These are phyloP conservation scores for Thelonectria discophora DNA, from an alignment of 2,329 filamentous ascomycete genomes.

Conservation along the genomic window DNA sequence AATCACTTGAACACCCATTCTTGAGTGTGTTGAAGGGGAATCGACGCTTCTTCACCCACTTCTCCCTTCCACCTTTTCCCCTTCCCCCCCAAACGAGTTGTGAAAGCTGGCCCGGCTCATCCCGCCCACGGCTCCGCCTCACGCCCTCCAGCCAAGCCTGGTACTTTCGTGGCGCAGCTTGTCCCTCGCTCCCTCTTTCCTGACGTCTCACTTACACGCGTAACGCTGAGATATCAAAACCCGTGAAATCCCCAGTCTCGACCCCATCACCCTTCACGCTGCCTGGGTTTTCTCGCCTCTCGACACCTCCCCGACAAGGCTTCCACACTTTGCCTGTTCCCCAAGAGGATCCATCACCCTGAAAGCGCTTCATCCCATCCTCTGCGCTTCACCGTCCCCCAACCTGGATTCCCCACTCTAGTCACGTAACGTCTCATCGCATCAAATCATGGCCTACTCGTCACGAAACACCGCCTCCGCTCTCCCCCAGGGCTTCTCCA, in stretches of 20 bases:
- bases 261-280: background rate
- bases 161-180: slow-evolving; percentile 14
- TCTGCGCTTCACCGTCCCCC: slow-evolving; percentile 4
- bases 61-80: background rate
- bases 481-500: slow-evolving; percentile 62
- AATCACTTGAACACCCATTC: background rate
- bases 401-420: slow-evolving; percentile 15
- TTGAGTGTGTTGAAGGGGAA: background rate
- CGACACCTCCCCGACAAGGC: background rate
- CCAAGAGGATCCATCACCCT: background rate
- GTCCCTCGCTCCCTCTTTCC: slow-evolving; percentile 14
- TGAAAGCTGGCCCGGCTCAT: slow-evolving; percentile 17
- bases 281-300: background rate
- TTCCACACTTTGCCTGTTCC: background rate
- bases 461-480: slow-evolving; percentile 30
- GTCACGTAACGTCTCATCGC: slow-evolving; percentile 20
- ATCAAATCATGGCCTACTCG: slow-evolving; percentile 42
- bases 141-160: slow-evolving; percentile 8
- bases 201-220: slow-evolving; percentile 13
- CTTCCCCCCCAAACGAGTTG: slow-evolving; percentile 2
- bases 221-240: background rate
- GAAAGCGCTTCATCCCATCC: background rate
- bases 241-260: background rate
- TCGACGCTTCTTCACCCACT: background rate
- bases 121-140: slow-evolving; percentile 15